A percentile compares a stretch with the other conserved stretches of the same genome.
phyloP scores from a whole-genome alignment of 169 alveolate genomes.

The Theileria annulata region DNA sequence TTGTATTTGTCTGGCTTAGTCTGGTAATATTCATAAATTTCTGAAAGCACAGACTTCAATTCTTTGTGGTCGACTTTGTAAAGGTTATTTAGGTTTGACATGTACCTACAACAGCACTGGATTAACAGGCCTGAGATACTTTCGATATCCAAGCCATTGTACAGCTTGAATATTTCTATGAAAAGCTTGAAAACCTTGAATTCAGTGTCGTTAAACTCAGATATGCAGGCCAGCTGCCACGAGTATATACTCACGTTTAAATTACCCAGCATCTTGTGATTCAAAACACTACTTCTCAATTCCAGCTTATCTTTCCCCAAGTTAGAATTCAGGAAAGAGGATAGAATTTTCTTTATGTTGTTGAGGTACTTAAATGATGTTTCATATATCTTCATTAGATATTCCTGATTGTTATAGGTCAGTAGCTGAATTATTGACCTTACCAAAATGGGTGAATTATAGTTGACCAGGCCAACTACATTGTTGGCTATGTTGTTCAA shows the following conservation, averaged over 20 bases:
- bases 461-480: slow-evolving; percentile 21
- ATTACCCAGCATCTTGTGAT: slow-evolving; percentile 18
- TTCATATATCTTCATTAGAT: slow-evolving; percentile 19
- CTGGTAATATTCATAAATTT: slow-evolving; percentile 1
- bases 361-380: slow-evolving; percentile 23
- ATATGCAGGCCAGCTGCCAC: slow-evolving; percentile 55
- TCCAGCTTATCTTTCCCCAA: slow-evolving; percentile 2
- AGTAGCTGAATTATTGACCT: slow-evolving; percentile 54
- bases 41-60: slow-evolving; percentile 11
- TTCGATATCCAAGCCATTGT: slow-evolving; percentile 15
- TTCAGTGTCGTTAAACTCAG: slow-evolving; percentile 41
- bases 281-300: slow-evolving; percentile 19
- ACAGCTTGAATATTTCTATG: slow-evolving; percentile 15
- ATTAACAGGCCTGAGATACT: slow-evolving; percentile 54
- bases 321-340: neutral
- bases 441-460: slow-evolving; percentile 47
- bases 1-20: neutral
- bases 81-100: slow-evolving; percentile 28
- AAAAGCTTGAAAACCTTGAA: slow-evolving; percentile 23
- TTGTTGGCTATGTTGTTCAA: slow-evolving; percentile 17
- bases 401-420: neutral
- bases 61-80: slow-evolving; percentile 16
- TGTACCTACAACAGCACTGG: slow-evolving; percentile 36
- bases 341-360: neutral
- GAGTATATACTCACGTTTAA: slow-evolving; percentile 12